Evolutionary conservation across 257 asterid genomes (phyloP).

Genomic region (Capsicum chinense): DNA sequence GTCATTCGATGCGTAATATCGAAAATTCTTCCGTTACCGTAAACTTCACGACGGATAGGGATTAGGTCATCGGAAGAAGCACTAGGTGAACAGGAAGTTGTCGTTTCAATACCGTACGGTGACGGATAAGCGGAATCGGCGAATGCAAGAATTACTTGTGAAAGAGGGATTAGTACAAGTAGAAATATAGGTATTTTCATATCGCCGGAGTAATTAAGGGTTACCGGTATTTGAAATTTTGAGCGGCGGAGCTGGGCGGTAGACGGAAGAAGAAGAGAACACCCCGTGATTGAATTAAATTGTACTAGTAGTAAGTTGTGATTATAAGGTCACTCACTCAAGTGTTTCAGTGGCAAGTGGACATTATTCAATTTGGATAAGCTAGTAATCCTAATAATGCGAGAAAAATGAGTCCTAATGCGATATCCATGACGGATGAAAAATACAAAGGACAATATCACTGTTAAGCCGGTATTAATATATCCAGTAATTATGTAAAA

Average conservation of each 20-base stretch:
- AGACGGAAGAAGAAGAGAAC: background rate
- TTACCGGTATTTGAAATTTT: background rate
- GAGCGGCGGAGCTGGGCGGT: background rate
- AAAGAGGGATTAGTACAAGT: constrained; percentile 44
- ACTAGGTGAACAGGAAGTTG: constrained; percentile 31
- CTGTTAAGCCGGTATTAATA: background rate
- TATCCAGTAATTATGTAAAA: no score
- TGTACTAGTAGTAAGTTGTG: background rate
- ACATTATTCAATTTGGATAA: no score
- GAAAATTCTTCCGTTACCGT: constrained; percentile 81
- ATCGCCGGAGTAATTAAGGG: background rate
- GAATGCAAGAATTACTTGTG: constrained; percentile 37
- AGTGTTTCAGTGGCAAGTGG: constrained; percentile 8
- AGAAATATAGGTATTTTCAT: background rate
- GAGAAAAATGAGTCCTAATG: no score
- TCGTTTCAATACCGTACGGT: constrained; percentile 25
- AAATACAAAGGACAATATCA: background rate
- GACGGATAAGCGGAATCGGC: constrained; percentile 38
- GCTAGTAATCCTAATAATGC: no score
- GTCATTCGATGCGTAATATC: constrained; percentile 77
- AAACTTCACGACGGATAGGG: constrained; percentile 80
- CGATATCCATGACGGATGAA: background rate
- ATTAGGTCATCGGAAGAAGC: constrained; percentile 38
- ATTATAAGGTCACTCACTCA: background rate
- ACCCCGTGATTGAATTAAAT: background rate